Base-by-base conservation (phyloP, 2,329 filamentous ascomycete genomes). In the Pyrenochaeta sp. region DNA sequence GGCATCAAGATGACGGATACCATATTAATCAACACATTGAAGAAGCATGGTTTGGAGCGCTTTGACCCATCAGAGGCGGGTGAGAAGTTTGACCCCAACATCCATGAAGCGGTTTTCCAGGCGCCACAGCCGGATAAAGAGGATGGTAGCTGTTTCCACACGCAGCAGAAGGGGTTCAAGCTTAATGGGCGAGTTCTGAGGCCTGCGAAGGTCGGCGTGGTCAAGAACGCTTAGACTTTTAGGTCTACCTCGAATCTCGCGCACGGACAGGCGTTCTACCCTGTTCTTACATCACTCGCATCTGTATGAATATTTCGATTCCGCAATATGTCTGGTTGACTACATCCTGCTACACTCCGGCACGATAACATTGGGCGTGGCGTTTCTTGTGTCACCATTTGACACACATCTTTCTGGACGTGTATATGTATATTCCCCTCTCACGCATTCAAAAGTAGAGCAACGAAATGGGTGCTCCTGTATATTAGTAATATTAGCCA, bases 51-150 rank as follows among this genome's bases (percentile, higher is more conserved):
- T 50, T 82, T 99, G 58, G 91, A 96, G 83, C 85, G 93, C 65
- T 91, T 97, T 75, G 87, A 93, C 74, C 94, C 95, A 15, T 78
- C 76, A 51, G 81, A 81, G 31, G 81, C 86, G 61, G 85, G 87
- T 67, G 89, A 95, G 75, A 92, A 91, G 79, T 99, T 99, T 82
- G 90, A 99, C 81, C 93, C 95, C 63, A 97, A 97, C 78, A 85
- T 91, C 78, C 95, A 98, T 77, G 95, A 99, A 83, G 95, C 95
- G 32, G 95, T 91, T 18, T 98, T 98, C 80, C 93, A 96, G 88
- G 87, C 91, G 9, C 91, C 92, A 37, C 87, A 92, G 81, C 85
- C 88, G 47, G 92, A 87, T 65, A 96, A 96, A 83, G 90, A 97
- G 77, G 87, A 98, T 71, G 92, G 91, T 67, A 90, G 87, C 50